Evolutionary conservation across 2,329 filamentous ascomycete genomes (phyloP), one percentile per base, ranked within the genome.

Genomic region (Aureobasidium vineae): DNA sequence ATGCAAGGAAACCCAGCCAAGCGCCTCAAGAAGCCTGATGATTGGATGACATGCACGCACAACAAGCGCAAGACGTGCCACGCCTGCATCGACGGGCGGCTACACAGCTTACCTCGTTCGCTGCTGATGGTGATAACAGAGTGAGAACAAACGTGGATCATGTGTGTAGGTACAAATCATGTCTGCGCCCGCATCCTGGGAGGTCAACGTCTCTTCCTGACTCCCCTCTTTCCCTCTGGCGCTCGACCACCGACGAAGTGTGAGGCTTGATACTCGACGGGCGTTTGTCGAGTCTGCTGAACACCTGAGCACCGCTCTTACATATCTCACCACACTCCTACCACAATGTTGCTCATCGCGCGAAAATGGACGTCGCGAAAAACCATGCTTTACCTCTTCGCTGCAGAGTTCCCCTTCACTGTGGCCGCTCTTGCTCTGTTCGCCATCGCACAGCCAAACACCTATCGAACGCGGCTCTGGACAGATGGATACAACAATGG

Each of bases 391-490:
- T 81, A 75, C 57, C 80, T 90, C 70, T 85, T 93, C 80, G 73
- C 85, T 59, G 73, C 87, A 61, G 90, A 94, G 78, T 82, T 93
- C 63, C 77, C 79, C 43, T 83, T 87, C 69, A 85, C 88, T 28
- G 81, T 94, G 66, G 83, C 86, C 19, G 79, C 85, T 59, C 83
- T 94, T 69, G 83, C 90, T 43, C 82, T 93, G 63, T 90, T 90
- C 74, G 89, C 86, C 70, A 86, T 93, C 72, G 85, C 89, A 40
- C 87, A 90, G 71, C 90, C 90, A 19, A 84, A 92, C 75, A 82
- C 88, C 64, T 93, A 88, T 76, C 86, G 90, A 54, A 88, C 86
- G 10, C 85, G 83, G 70, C 79, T 93, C 72, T 94, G 90, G 90
- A 80, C 83, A 73, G 86, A 92, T 72, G 90, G 90, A 69, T 86